Conservation (phyloP, 768 basidiomycete species). For the Mycena capillaripes region DNA sequence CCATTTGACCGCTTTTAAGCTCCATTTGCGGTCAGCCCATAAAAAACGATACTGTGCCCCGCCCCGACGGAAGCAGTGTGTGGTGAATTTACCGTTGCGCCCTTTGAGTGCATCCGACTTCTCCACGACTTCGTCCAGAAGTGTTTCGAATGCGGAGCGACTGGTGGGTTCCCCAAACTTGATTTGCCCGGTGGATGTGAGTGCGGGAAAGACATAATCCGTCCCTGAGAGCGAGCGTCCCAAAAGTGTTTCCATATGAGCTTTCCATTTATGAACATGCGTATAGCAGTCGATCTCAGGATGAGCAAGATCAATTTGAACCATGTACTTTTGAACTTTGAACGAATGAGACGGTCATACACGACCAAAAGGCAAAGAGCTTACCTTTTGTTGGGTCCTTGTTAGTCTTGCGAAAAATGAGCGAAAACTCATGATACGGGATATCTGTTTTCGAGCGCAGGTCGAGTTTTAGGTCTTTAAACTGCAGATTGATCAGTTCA, state of each 20-base stretch:
- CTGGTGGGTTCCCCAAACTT: slow-evolving; percentile 41
- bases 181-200: slow-evolving; percentile 39
- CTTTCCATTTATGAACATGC: slow-evolving; percentile 30
- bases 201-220: slow-evolving; percentile 41
- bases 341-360: neutral
- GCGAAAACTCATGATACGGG: slow-evolving; percentile 32
- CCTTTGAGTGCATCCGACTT: slow-evolving; percentile 32
- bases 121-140: slow-evolving; percentile 39
- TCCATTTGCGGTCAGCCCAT: slow-evolving; percentile 45
- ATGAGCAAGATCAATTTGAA: slow-evolving; percentile 27
- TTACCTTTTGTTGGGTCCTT: slow-evolving; percentile 39
- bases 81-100: slow-evolving; percentile 39
- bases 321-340: slow-evolving; percentile 28
- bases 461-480: slow-evolving; percentile 24
- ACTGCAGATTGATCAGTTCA: slow-evolving; percentile 34
- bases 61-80: slow-evolving; percentile 45
- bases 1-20: slow-evolving; percentile 44
- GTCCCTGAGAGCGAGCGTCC: slow-evolving; percentile 23
- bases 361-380: neutral
- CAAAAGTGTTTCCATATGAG: slow-evolving; percentile 21
- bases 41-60: slow-evolving; percentile 47
- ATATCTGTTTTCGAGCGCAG: slow-evolving; percentile 18
- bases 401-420: slow-evolving; percentile 40
- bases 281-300: slow-evolving; percentile 39
- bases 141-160: slow-evolving; percentile 39